A percentile compares a stretch with the other conserved stretches of the same genome.
Conservation (phyloP, 2,329 filamentous ascomycete species). For the Celoporthe dispersa region DNA sequence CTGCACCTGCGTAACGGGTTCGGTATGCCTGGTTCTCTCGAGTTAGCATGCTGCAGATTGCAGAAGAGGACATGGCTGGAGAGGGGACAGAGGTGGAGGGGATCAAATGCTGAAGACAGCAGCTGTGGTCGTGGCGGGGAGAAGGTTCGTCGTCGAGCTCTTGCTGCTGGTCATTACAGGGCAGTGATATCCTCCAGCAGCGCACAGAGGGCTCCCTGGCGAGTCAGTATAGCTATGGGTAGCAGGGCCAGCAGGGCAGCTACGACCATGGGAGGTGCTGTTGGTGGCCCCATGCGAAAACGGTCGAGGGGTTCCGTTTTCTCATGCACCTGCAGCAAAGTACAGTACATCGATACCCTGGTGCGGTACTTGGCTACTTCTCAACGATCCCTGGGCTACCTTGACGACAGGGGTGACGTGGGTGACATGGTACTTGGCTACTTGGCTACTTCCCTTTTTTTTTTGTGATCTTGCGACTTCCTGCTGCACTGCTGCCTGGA, state of each 20-base stretch:
- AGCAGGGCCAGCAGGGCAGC: too few species aligned
- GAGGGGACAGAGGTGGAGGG: background rate
- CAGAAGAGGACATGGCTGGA: background rate
- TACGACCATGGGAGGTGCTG: background rate
- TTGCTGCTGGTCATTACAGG: background rate
- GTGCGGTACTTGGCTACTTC: background rate
- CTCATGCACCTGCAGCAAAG: background rate
- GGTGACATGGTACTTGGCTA: background rate
- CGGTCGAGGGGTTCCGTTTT: conserved; percentile 1
- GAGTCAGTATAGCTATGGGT: background rate
- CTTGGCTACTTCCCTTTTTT: background rate
- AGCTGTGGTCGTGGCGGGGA: background rate
- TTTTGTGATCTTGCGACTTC: background rate
- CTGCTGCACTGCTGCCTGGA: conserved; percentile 1
- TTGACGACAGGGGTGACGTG: background rate
- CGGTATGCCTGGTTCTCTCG: too few species aligned
- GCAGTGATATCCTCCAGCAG: background rate
- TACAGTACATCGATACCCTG: background rate
- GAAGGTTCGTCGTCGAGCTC: background rate
- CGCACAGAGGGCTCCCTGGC: background rate
- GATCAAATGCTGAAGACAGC: background rate
- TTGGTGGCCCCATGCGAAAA: background rate
- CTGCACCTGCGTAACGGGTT: background rate
- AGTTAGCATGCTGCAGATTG: too few species aligned
- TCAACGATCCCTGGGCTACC: background rate